Base-by-base conservation (phyloP, 495 filamentous ascomycete species). In the Tuber brumale region DNA sequence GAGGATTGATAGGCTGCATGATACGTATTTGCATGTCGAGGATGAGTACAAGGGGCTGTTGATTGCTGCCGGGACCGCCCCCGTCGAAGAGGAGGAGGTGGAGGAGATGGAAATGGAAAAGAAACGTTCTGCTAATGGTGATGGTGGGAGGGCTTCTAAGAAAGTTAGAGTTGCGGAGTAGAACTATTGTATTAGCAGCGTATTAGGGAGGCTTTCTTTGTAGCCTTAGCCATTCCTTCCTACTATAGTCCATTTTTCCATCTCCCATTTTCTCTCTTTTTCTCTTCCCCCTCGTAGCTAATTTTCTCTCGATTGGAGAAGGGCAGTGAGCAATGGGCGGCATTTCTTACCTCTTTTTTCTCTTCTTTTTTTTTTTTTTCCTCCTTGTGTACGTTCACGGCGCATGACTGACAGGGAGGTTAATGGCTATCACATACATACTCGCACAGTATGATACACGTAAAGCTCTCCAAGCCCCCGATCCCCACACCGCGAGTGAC, bases 11-110 rank as follows among this genome's bases (percentile, higher is more conserved):
- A 95, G 93, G 85, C 86, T 98, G 35, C 91, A 94, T 79, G 90
- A 93, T 80, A 92, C 91, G 18, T 87, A 94, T 14, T 86, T 86
- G 3, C 89, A 89, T 77, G 90, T 97, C n/a, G 90, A 93, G 83
- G 92, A 91, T 73, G 94, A 95, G 43, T 97, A 95, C 84, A 89
- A 89, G 44, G 85, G 89, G 61, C 84, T 95, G 45, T 84, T 97
- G 75, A 84, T 87, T 46, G 86, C 82, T 12, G 85, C 89, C 69
- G 83, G 83, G 78, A 85, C 84, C 48, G 93, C 93, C 0, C 89
- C 87, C 77, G 85, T 97, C 70, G 90, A 92, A 0, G 93, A 93
- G 9, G 95, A 97, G 88, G 91, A 92, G 83, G 97, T 93, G 95
- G 88, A 97, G 84, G 57, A 66, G 31, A 85, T 94, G 80, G 89